Evolutionary conservation across 345 rosid species (phyloP), one percentile per base, ranked within the genome.

Genomic region (Pistacia integerrima): DNA sequence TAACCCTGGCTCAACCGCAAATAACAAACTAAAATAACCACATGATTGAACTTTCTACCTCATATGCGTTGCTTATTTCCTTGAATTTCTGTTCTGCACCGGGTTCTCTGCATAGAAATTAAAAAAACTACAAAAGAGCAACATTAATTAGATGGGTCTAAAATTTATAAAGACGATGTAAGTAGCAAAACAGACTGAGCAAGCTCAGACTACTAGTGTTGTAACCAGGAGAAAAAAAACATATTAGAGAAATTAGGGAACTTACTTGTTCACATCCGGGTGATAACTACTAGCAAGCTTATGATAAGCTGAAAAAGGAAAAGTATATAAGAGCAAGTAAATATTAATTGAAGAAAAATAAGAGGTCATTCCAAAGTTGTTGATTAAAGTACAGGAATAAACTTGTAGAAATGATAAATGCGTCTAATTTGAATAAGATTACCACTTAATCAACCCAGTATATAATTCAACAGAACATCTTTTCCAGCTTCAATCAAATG

Each of bases 181-280:
- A 57, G 56, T 38, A 46, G 70, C 33, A 41, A 22, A 54, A 4
- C 44, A 10, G n/a, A 38, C 68, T 38, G 17, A 18, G 61, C 59
- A 44, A 28, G 16, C 49, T 36, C 18, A n/a, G 17, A 52, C 25
- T 35, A 16, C 41, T 28, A 11, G 16, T 5, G 13, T 1, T 28
- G 55, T 5, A 3, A 11, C 12, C 20, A 64, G 38, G 28, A 62
- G 73, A 41, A 59, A 36, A 48, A 8, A 33, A 57, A 49, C 2
- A 54, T 36, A 73, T 55, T 46, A 56, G 25, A 69, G 62, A 57
- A 44, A 58, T 49, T 2, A 64, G 25, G 44, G 41, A 54, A 85
- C 97, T 90, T 75, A 94, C 98, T 97, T 97, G 89, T 97, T 97
- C 72, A 97, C 97, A 73, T 97, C 99, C 7, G 97, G 99, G 86